Base-by-base conservation (phyloP, 2,329 filamentous ascomycete species). In the Claviceps paspali region DNA sequence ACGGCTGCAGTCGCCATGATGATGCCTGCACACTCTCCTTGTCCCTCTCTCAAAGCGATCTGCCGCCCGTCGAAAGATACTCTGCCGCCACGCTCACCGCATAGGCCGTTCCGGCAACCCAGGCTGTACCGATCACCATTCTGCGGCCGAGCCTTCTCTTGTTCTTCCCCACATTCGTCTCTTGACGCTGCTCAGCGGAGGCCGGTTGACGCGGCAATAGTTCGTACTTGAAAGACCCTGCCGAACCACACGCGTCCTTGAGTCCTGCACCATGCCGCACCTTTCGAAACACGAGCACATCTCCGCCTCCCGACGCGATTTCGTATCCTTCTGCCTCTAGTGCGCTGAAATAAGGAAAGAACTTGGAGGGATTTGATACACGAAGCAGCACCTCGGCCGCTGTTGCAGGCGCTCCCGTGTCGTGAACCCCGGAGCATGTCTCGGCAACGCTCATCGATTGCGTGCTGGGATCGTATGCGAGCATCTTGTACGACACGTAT, bases 221-320 rank as follows among this genome's bases (percentile, higher is more conserved):
- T 3, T 76, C 69, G 45, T 76, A 71, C 44, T 76, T 78, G 30
- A 79, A 69, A 47, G 76, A 80, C 0, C 74, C 76, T 30, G 10
- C 5, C 21, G 38, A 24, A 30, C 18, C 32, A 1, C 17, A 24
- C 21, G 21, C 34, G 29, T 41, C n/a, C 21, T 31, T 38, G 34
- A 36, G 45, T 34, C 39, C 39, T 2, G 48, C 44, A 7, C 43
- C 43, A 8, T 45, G 39, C 19, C 56, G 61, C 4, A 72, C 65
- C 53, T 79, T 77, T 43, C 73, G 74, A 49, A 82, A 79, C 4
- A 84, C 67, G 19, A 83, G 62, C 4, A 81, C 62, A 43, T 82
- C 68, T 5, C 68, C 68, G 33, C 64, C 64, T 2, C 76, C 77
- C 2, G 76, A 73, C 2, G 77, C 67, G 28, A 82, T 74, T 46